Percentiles rank a stretch among this genome's conserved stretches.
Evolutionary conservation across 306 rosid species (phyloP).

Genomic region (Citrullus colocynthis): DNA sequence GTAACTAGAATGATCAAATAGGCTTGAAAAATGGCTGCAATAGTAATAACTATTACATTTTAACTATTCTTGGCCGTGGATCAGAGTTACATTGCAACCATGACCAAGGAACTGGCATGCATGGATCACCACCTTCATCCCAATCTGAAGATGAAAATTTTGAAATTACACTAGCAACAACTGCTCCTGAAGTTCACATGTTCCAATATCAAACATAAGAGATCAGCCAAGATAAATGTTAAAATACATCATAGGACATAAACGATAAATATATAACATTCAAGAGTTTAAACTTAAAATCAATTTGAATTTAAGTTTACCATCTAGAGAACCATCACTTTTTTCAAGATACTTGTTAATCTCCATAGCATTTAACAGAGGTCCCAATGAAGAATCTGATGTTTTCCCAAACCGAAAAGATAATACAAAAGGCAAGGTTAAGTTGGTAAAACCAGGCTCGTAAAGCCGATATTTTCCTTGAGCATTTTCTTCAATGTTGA

Average conservation of each 20-base stretch:
- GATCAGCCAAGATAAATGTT: not conserved
- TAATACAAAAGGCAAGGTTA: constrained; percentile 76
- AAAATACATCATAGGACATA: not conserved
- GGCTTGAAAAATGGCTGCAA: constrained; percentile 5
- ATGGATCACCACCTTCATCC: constrained; percentile 98
- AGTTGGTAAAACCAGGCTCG: constrained; percentile 70
- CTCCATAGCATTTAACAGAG: constrained; percentile 92
- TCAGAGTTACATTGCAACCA: constrained; percentile 82
- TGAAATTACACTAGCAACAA: constrained; percentile 45
- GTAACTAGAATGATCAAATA: constrained; percentile 20
- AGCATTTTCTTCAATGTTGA: constrained; percentile 91
- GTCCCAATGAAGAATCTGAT: constrained; percentile 72
- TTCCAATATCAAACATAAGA: constrained; percentile 18
- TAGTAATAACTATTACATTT: constrained; percentile 42
- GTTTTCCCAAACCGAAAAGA: constrained; percentile 68
- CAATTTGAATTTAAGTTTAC: constrained; percentile 21
- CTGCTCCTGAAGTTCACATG: constrained; percentile 40
- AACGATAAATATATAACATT: not conserved
- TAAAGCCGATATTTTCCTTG: constrained; percentile 76
- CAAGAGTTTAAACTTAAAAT: not conserved
- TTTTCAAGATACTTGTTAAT: constrained; percentile 69
- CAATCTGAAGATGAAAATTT: constrained; percentile 48
- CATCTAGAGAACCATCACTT: constrained; percentile 70
- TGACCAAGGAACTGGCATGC: constrained; percentile 93
- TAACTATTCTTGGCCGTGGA: constrained; percentile 61